Evolutionary conservation across 352 stramenopile species (phyloP), one percentile per base, ranked within the genome.

Genomic region (Thalassiosira livingstoniorum): DNA sequence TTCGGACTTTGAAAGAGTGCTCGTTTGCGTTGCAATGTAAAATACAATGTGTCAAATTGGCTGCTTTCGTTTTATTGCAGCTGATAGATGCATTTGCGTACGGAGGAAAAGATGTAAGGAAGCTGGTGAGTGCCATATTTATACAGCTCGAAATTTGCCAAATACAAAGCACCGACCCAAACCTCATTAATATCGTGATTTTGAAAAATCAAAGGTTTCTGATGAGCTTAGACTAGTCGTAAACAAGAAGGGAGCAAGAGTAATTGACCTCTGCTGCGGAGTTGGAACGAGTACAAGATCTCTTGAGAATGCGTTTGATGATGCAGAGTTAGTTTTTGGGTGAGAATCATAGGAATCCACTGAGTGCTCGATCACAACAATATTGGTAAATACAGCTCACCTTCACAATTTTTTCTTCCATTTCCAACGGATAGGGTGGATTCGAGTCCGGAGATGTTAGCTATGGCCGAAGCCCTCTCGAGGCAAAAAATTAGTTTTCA

Each of bases 31-130:
- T n/a, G n/a, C n/a, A n/a, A n/a, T n/a, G n/a, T n/a, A n/a, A n/a
- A n/a, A n/a, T n/a, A n/a, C n/a, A n/a, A n/a, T n/a, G 11, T 68
- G 21, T 25, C 27, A 64, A 18, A 55, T 51, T 51, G 42, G 3
- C 53, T 23, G 34, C 5, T 37, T 45, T 64, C 29, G 53, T 18
- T 43, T 42, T 58, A 27, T 55, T 27, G 21, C 57, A 83, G 69
- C 60, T 91, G 21, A 94, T 94, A 70, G 90, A 94, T 60, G 63
- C 78, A 11, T 65, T 82, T 51, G 90, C 90, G n/a, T 94, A 94
- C 58, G 87, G 90, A 55, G 90, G 90, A 39, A 45, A 80, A 2
- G 76, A 92, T 61, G 79, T 92, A 43, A 82, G 90, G 69, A 62
- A 80, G 51, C 74, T 82, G 58, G 81, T 92, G 81, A 55, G 75